phyloP scores from a whole-genome alignment of 176 grass and related monocot genomes.

The Avena atlantica region DNA sequence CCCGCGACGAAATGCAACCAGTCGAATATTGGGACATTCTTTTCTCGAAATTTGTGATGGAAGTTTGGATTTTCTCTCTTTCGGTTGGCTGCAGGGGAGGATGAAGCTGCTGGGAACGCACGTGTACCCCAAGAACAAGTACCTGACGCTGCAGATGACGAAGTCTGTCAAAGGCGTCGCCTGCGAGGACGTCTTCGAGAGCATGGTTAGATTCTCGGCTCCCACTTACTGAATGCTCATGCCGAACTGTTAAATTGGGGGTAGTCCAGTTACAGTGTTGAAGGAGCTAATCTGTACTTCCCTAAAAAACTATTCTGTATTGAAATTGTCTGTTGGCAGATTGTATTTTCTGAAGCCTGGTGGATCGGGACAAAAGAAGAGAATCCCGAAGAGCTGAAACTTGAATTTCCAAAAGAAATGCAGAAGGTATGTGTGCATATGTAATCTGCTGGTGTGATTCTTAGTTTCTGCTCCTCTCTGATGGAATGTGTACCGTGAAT shows the following conservation, averaged over 20 bases:
- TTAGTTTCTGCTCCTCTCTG: background rate
- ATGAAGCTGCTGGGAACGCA: conserved; percentile 98
- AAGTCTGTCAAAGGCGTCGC: conserved; percentile 79
- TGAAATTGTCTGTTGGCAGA: conserved; percentile 55
- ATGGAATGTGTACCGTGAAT: background rate
- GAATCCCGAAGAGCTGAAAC: conserved; percentile 78
- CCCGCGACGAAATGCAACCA: background rate
- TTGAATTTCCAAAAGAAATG: conserved; percentile 70
- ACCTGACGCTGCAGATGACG: conserved; percentile 87
- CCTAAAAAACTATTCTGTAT: background rate
- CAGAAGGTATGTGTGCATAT: conserved; percentile 54
- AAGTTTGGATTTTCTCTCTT: background rate
- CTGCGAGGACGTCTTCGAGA: conserved; percentile 94
- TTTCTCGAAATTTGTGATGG: background rate
- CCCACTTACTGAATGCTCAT: background rate
- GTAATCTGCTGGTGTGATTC: background rate
- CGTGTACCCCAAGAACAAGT: conserved; percentile 98
- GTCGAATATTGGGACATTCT: background rate
- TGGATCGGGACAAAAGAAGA: conserved; percentile 87
- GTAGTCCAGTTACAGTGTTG: background rate
- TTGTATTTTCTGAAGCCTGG: conserved; percentile 91
- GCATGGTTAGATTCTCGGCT: conserved; percentile 58
- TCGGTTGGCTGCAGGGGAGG: conserved; percentile 37
- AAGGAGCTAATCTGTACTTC: background rate
- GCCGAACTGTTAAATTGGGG: background rate